Evolutionary conservation across 2,329 filamentous ascomycete genomes (phyloP), one percentile per base, ranked within the genome.

Genomic region (Monosporascus sp.): DNA sequence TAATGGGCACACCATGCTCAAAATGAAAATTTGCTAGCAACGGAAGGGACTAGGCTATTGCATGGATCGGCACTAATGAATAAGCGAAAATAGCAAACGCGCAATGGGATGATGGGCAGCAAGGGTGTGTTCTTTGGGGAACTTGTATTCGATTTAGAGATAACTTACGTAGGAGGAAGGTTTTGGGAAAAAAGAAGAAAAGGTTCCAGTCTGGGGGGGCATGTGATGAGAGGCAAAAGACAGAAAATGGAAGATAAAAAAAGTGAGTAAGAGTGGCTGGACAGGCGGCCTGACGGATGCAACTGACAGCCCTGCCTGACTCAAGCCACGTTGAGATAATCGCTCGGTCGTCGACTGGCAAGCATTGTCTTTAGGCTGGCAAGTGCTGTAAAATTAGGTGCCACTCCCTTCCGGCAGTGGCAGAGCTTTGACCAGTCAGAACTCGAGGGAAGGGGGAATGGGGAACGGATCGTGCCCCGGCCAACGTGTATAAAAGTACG

Each of bases 401-500:
- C 24, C 43, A 46, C 43, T 31, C n/a, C 22, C 1, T 22, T 5
- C 24, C 43, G 43, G 43, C 43, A 46, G 43, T 46, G 43, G 43
- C 43, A 46, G 22, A 46, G 43, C 43, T 46, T 46, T n/a, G 43
- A 46, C 43, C 43, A 46, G 43, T 46, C n/a, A 46, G 43, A 46
- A 19, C 24, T 26, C 43, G 43, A 46, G 8, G n/a, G 43, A 31
- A 46, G 43, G 43, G 43, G 43, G 43, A 31, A 46, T 46, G 43
- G 43, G 43, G 43, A 14, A 19, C n/a, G 43, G 20, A 6, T 8
- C 16, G 22, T 46, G 43, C 43, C 43, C 11, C 17, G 17, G 43
- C 22, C 43, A 46, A 46, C 53, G 54, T 57, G 51, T 55, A 57
- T 55, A 52, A 53, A 52, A 49, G 51, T 55, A 46, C 43, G 43